Base-by-base conservation (phyloP, 2,329 filamentous ascomycete genomes). In the Phialocephala sp. region DNA sequence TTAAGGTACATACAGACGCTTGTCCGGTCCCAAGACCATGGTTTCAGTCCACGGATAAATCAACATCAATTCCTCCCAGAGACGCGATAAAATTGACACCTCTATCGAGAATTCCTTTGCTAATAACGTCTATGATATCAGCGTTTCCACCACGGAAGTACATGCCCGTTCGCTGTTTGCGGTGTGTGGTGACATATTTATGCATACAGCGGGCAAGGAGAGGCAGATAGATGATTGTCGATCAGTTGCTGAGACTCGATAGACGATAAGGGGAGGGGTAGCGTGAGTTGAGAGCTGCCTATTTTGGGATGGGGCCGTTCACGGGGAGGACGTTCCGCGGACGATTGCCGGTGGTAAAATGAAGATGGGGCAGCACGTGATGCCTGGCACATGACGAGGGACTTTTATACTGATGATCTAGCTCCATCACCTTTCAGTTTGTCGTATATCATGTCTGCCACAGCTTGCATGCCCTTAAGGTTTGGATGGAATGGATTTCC, bases 401-500 rank as follows among this genome's bases (percentile, higher is more conserved):
- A 3, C 14, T n/a, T 32, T 35, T 24, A 32, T 54, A 18, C 15
- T 15, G 39, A 36, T 22, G 39, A 27, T n/a, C 11, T 24, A 47
- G n/a, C 4, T 12, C 39, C 41, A 27, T 58, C 41, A 15, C 20
- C 22, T 24, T 65, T 36, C 43, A 66, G n/a, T 15, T 35, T 36
- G 37, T 63, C 47, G 37, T 45, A 56, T 8, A 66, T n/a, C 45
- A 63, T 62, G 55, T 66, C 60, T 11, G 64, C 59, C 15, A 66
- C 64, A 60, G 45, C 64, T 45, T 54, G 22, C 60, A 66, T 66
- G 36, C 60, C 64, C n/a, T 47, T 66, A 4, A 32, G 11, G 47
- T 66, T 66, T 5, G 60, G 64, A 63, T 66, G 60, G 22, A 56
- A 62, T 18, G 64, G 64, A 18, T 57, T 62, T 27, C 59, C 55